phyloP scores from a whole-genome alignment of 2,329 filamentous ascomycete species.

The Saccharata proteae region DNA sequence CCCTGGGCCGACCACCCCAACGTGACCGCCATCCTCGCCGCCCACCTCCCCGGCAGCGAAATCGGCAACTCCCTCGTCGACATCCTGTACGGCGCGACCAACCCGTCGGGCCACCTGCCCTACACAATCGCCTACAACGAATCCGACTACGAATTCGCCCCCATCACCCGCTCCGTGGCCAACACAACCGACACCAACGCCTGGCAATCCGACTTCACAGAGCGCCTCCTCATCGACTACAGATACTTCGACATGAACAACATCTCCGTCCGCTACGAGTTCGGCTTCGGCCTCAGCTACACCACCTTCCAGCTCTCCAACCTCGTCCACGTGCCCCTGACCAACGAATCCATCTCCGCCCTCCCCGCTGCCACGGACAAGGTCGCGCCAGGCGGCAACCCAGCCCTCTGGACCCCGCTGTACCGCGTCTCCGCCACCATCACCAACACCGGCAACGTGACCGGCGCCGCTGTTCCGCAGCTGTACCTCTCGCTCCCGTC shows the following conservation, averaged over 20 bases:
- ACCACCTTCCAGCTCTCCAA: conserved; percentile 56
- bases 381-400: conserved; percentile 7
- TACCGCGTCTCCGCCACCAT: conserved; percentile 35
- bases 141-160: conserved; percentile 37
- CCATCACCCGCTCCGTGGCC: conserved; percentile 12
- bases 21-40: conserved; percentile 19
- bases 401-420: conserved; percentile 4
- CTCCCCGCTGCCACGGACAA: conserved; percentile 20
- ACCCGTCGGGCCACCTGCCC: conserved; percentile 68
- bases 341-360: conserved; percentile 40
- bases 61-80: conserved; percentile 72
- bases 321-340: conserved; percentile 31
- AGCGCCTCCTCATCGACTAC: conserved; percentile 83
- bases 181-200: conserved; percentile 8
- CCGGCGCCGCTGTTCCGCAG: conserved; percentile 41
- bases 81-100: conserved; percentile 65
- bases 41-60: conserved; percentile 35
- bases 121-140: conserved; percentile 70
- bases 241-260: conserved; percentile 70
- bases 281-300: conserved; percentile 78
- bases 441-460: conserved; percentile 37
- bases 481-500: conserved; percentile 41
- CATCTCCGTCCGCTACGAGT: conserved; percentile 68
- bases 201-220: conserved; percentile 46
- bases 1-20: conserved; percentile 31